Evolutionary conservation across 2,329 filamentous ascomycete species (phyloP).

Genomic region (Trichoderma koningii): DNA sequence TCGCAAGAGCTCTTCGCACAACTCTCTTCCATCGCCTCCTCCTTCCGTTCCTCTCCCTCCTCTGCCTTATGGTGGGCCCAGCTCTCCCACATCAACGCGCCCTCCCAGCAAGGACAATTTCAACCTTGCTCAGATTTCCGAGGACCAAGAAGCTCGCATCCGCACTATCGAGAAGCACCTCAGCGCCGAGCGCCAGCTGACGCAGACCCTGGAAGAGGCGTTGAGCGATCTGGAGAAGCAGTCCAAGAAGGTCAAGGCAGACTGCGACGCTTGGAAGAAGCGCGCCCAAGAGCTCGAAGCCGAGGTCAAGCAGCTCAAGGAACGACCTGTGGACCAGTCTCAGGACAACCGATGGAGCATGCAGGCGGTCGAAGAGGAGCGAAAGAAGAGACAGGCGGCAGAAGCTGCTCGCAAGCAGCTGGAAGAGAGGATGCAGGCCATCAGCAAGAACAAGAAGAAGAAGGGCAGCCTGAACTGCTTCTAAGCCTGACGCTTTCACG

Average conservation of each 20-base stretch:
- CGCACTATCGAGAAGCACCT: constrained; percentile 96
- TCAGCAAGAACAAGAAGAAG: constrained; percentile 89
- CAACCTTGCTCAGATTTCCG: constrained; percentile 74
- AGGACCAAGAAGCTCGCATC: constrained; percentile 94
- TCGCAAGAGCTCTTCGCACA: constrained; percentile 81
- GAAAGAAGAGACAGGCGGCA: constrained; percentile 85
- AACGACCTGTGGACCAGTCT: constrained; percentile 49
- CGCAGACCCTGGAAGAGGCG: constrained; percentile 90
- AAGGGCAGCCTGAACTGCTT: constrained; percentile 97
- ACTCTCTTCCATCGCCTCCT: constrained; percentile 86
- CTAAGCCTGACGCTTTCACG: constrained; percentile 49
- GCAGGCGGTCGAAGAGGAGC: constrained; percentile 93
- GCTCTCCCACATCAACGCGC: constrained; percentile 60
- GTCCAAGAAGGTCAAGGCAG: constrained; percentile 86
- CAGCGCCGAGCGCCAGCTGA: constrained; percentile 93
- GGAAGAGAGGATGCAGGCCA: constrained; percentile 91
- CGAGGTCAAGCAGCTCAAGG: constrained; percentile 68
- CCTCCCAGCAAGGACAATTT: constrained; percentile 77
- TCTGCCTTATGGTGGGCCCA: constrained; percentile 65
- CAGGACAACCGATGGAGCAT: constrained; percentile 68
- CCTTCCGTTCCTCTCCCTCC: constrained; percentile 95
- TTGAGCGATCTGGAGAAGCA: constrained; percentile 90
- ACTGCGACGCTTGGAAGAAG: constrained; percentile 88
- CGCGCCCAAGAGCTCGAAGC: constrained; percentile 75
- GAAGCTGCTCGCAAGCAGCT: constrained; percentile 86